A percentile compares a stretch with the other conserved stretches of the same genome.
These are phyloP conservation scores for Globisporangium carolinianum DNA, from an alignment of 352 stramenopile species.

Conservation along the genomic window DNA sequence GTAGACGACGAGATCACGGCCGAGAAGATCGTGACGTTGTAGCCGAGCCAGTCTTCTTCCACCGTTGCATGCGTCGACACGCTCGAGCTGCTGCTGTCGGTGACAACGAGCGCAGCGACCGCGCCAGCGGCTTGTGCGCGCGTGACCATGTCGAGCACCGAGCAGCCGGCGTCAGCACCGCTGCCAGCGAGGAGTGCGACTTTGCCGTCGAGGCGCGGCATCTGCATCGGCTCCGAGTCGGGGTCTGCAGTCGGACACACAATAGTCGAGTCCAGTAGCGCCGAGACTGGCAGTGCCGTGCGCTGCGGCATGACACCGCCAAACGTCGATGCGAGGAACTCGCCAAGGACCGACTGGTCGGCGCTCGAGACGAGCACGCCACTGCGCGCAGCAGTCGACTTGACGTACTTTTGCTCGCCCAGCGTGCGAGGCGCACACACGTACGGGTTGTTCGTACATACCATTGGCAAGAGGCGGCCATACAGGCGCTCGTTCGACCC, in stretches of 20 bases:
- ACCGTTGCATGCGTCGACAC: slow-evolving; percentile 30
- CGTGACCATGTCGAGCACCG: slow-evolving; percentile 34
- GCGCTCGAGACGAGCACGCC: slow-evolving; percentile 23
- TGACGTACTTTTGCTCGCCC: slow-evolving; percentile 33
- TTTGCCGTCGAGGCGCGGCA: slow-evolving; percentile 17
- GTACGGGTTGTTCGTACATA: slow-evolving; percentile 42
- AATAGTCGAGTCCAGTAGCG: slow-evolving; percentile 15
- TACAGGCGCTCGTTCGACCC: slow-evolving; percentile 21
- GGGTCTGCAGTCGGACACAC: slow-evolving; percentile 13
- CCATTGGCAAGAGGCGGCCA: slow-evolving; percentile 49
- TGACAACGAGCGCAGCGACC: slow-evolving; percentile 23
- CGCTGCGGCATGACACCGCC: slow-evolving; percentile 31
- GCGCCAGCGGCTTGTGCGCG: slow-evolving; percentile 39
- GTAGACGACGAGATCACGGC: slow-evolving; percentile 31
- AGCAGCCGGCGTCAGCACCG: slow-evolving; percentile 16
- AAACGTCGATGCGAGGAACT: slow-evolving; percentile 47
- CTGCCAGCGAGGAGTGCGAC: slow-evolving; percentile 25
- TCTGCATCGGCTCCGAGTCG: slow-evolving; percentile 14
- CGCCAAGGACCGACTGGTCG: slow-evolving; percentile 19
- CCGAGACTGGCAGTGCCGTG: slow-evolving; percentile 16
- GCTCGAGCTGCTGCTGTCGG: slow-evolving; percentile 16
- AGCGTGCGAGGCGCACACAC: slow-evolving; percentile 24
- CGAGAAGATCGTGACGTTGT: slow-evolving; percentile 64
- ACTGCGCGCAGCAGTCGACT: slow-evolving; percentile 17
- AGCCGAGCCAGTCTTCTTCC: slow-evolving; percentile 42